These are phyloP conservation scores for Chiua virens DNA, from an alignment of 768 basidiomycete genomes.

Conservation along the genomic window DNA sequence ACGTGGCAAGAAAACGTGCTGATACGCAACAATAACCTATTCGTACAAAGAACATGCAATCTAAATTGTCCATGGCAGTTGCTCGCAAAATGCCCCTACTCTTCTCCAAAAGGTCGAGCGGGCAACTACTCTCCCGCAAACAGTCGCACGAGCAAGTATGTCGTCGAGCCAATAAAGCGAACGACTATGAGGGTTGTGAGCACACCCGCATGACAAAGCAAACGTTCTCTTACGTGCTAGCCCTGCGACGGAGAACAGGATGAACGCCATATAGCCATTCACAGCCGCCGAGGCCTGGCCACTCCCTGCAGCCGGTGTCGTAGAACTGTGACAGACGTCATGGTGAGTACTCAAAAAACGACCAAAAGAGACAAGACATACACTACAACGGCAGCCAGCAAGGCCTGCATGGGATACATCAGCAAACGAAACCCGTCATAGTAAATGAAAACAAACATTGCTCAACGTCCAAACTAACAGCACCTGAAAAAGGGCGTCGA, in stretches of 20 bases:
- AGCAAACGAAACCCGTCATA: slow-evolving; percentile 5
- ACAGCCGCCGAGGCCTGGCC: slow-evolving; percentile 54
- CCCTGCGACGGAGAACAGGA: slow-evolving; percentile 85
- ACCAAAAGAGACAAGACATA: slow-evolving; percentile 39
- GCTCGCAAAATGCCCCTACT: not conserved
- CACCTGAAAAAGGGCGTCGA: slow-evolving; percentile 43
- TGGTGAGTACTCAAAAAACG: not conserved
- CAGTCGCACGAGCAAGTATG: slow-evolving; percentile 81
- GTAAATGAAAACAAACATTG: slow-evolving; percentile 54
- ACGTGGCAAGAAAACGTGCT: no score
- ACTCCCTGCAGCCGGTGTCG: slow-evolving; percentile 50
- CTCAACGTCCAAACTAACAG: slow-evolving; percentile 86
- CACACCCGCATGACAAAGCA: not conserved
- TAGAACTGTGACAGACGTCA: slow-evolving; percentile 21
- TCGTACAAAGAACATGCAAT: not conserved
- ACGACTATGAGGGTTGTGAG: slow-evolving; percentile 53
- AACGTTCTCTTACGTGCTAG: slow-evolving; percentile 75
- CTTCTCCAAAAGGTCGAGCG: not conserved
- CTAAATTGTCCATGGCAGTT: slow-evolving; percentile 12
- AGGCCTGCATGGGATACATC: slow-evolving; percentile 40
- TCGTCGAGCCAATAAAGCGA: slow-evolving; percentile 78
- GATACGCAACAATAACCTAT: no score
- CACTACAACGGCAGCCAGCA: slow-evolving; percentile 76
- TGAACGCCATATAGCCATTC: slow-evolving; percentile 85
- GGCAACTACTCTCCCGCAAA: slow-evolving; percentile 77